Base-by-base conservation (phyloP, 2,329 filamentous ascomycete species). In the Bimuria novae-zelandiae region DNA sequence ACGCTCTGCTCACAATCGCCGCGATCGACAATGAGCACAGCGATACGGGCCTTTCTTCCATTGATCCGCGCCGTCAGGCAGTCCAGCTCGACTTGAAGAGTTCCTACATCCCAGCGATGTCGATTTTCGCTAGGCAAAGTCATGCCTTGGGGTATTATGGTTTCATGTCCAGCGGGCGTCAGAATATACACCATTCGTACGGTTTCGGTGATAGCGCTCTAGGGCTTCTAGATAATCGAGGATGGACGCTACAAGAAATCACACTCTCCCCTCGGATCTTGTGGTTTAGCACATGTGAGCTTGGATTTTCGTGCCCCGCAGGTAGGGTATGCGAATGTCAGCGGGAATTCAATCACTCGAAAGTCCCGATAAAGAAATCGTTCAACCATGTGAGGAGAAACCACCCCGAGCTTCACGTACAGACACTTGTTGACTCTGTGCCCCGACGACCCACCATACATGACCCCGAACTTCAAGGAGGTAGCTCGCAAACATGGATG, bases 181-280 rank as follows among this genome's bases (percentile, higher is more conserved):
- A 14, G 12, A 4, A 12, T 11, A 7, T 14, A 4, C 14, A 33
- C 14, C 30, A 4, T n/a, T 33, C 5, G 7, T 10, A 10, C 25
- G 10, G 10, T 33, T 33, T 8, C n/a, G 30, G n/a, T 33, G 4
- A 11, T 33, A 12, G 35, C 16, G 35, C 5, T 4, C n/a, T 33
- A n/a, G 46, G 35, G 7, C 14, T 23, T 6, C 40, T 51, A 11
- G 16, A 51, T 3, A 27, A 19, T 3, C 40, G 54, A 22, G 50
- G 44, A 16, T 56, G 54, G 54, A 53, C 54, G 16, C 36, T 56
- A 2, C 54, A 56, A 33, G 54, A 56, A 22, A 2, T 53, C 19
- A 42, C 19, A 1, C 33, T 56, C 1, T 53, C 49, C 1, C 44
- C 22, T 2, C 37, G 54, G 2, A 17, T 56, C 12, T 40, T 56